Base-by-base conservation (phyloP, 2,329 filamentous ascomycete species). In the Corinectria fuckeliana region DNA sequence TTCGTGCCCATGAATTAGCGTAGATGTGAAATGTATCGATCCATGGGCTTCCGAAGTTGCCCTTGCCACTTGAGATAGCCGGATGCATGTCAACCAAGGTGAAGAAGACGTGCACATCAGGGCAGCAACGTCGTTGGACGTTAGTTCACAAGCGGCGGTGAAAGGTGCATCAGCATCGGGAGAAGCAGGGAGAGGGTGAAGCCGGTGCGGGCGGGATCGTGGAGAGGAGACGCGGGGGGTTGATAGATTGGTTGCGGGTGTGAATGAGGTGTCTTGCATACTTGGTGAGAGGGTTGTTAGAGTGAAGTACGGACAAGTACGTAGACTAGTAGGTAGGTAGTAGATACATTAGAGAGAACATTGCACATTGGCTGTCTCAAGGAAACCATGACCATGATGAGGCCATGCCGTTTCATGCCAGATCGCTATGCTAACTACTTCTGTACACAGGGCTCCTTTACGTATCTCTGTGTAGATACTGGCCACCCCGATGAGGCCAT, bases 131-230 rank as follows among this genome's bases (percentile, higher is more conserved):
- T 18, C 10, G 32, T 34, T 36, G 32, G n/a, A n/a, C n/a, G 41
- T 6, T 5, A 9, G 14, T 44, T 8, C 20, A 4, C n/a, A 39
- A 41, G 60, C 54, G 44, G 65, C 67, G 65, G 67, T 69, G 61
- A 69, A 63, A 65, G 11, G 38, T 58, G 65, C 48, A 61, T 39
- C n/a, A 34, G 28, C 36, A 34, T 66, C 67, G 65, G 67, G 45
- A 69, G 65, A 69, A 68, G 55, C 59, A 69, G 67, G 67, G 58
- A 60, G 50, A 57, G 38, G 14, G 21, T n/a, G n/a, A n/a, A n/a
- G n/a, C n/a, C n/a, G n/a, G n/a, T n/a, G 26, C 14, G 23, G 36
- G 39, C 28, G 18, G 36, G 34, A 56, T 55, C 51, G 42, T 36
- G 42, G 42, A 48, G 42, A 48, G 32, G 21, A 53, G 30, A 25